A percentile compares a stretch with the other conserved stretches of the same genome.
phyloP scores from a whole-genome alignment of 2,329 filamentous ascomycete species.

The Penicillium fuscoglaucum region DNA sequence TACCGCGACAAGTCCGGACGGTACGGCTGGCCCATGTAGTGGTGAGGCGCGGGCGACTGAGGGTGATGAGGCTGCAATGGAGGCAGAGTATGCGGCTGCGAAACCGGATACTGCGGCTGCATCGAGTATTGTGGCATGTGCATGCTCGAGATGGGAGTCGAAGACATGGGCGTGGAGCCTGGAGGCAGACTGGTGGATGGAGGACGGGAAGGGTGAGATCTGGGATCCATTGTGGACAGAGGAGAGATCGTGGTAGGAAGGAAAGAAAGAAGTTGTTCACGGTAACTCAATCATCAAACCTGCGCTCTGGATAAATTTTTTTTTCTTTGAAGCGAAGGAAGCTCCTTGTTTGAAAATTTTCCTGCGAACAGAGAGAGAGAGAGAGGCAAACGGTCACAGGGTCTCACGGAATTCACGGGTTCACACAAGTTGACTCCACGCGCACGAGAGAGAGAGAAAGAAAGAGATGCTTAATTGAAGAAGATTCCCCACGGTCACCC shows the following conservation, averaged over 20 bases:
- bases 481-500: conserved; percentile 44
- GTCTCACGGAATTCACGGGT: conserved; percentile 4
- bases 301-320: conserved; percentile 14
- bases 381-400: conserved; percentile 20
- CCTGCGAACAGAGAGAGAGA: conserved; percentile 10
- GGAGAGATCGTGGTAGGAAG: conserved; percentile 14
- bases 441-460: conserved; percentile 27
- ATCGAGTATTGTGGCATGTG: conserved; percentile 50
- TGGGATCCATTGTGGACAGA: conserved; percentile 41
- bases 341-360: conserved; percentile 26
- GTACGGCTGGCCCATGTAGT: conserved; percentile 45
- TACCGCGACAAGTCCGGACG: conserved; percentile 46
- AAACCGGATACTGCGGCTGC: conserved; percentile 47
- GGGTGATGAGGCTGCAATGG: conserved; percentile 49
- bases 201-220: conserved; percentile 46
- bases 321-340: conserved; percentile 16
- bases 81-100: conserved; percentile 48
- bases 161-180: conserved; percentile 46
- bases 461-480: conserved; percentile 38
- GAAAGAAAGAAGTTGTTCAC: conserved; percentile 27
- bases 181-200: conserved; percentile 49
- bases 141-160: conserved; percentile 48
- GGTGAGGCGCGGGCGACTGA: conserved; percentile 45
- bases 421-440: conserved; percentile 33
- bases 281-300: conserved; percentile 40